A percentile compares a stretch with the other conserved stretches of the same genome.
Evolutionary conservation across 805 yeast genomes (phyloP).

Genomic region (Scheffersomyces ergatensis): DNA sequence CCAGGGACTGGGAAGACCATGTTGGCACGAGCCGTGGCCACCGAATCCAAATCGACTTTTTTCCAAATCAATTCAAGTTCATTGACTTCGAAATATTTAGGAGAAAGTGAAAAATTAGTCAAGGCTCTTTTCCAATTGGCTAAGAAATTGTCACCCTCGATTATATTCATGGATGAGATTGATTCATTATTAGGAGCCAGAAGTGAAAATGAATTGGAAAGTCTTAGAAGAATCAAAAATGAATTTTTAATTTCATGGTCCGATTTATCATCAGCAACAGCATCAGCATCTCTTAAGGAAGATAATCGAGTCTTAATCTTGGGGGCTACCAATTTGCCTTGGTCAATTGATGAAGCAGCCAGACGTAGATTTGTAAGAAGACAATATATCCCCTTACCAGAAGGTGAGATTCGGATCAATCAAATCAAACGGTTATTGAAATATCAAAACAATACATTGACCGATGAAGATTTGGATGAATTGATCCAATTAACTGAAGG

Average conservation of each 20-base stretch:
- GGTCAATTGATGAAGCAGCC: slow-evolving; percentile 98
- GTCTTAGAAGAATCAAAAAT: slow-evolving; percentile 84
- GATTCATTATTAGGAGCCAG: slow-evolving; percentile 85
- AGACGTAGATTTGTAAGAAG: slow-evolving; percentile 88
- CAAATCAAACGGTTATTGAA: slow-evolving; percentile 68
- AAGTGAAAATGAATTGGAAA: slow-evolving; percentile 76
- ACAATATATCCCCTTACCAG: slow-evolving; percentile 93
- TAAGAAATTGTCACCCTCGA: slow-evolving; percentile 82
- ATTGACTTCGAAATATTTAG: slow-evolving; percentile 80
- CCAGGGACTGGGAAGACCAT: slow-evolving; percentile 99
- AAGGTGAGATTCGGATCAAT: slow-evolving; percentile 69
- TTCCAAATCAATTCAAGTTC: slow-evolving; percentile 90
- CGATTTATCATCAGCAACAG: slow-evolving; percentile 83
- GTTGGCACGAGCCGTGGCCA: slow-evolving; percentile 96
- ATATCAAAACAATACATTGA: slow-evolving; percentile 69
- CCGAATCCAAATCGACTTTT: slow-evolving; percentile 90
- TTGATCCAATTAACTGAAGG: slow-evolving; percentile 72
- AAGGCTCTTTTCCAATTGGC: slow-evolving; percentile 85
- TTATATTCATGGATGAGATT: slow-evolving; percentile 93
- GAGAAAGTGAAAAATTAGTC: slow-evolving; percentile 92
- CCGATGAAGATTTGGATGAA: slow-evolving; percentile 58
- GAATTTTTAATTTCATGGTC: slow-evolving; percentile 96
- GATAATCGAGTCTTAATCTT: slow-evolving; percentile 73
- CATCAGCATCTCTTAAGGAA: slow-evolving; percentile 54
- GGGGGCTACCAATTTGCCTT: slow-evolving; percentile 94